Conservation (phyloP, 139 green algal species). For the Haematococcus sp. region DNA sequence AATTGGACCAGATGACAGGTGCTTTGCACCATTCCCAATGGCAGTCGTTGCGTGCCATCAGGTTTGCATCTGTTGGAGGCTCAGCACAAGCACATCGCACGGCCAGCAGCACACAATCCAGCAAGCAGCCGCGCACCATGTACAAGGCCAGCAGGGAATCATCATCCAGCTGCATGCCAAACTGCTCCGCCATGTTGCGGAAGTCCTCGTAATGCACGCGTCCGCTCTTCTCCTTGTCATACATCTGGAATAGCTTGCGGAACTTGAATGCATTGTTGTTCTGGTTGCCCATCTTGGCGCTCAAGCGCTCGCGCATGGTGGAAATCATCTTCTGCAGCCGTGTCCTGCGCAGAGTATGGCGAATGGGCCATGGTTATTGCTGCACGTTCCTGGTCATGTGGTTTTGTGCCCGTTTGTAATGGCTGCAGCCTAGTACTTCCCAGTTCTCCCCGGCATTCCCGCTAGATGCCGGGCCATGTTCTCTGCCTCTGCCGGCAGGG, state of each 20-base stretch:
- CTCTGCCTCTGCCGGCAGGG: no score
- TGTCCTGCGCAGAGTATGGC: conserved; percentile 44
- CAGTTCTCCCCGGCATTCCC: no score
- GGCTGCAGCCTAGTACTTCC: no score
- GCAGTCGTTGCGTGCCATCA: no score
- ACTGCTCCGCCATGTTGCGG: conserved; percentile 54
- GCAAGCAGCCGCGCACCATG: background rate
- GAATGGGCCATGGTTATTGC: background rate
- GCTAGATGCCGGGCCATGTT: no score
- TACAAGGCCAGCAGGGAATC: conserved; percentile 77
- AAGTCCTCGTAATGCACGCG: conserved; percentile 78
- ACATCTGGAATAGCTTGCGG: conserved; percentile 78
- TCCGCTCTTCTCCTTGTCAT: conserved; percentile 59
- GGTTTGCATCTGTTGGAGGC: no score
- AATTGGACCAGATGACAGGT: no score
- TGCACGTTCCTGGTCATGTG: background rate
- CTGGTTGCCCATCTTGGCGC: conserved; percentile 70
- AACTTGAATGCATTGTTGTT: conserved; percentile 82
- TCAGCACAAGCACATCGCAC: no score
- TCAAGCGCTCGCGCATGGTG: conserved; percentile 75
- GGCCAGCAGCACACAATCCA: no score
- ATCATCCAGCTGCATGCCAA: conserved; percentile 84
- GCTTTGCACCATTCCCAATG: no score
- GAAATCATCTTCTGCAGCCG: conserved; percentile 69
- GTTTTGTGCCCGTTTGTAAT: background rate